These are phyloP conservation scores for Monosporascus sp. DNA, from an alignment of 2,329 filamentous ascomycete species.

Conservation along the genomic window DNA sequence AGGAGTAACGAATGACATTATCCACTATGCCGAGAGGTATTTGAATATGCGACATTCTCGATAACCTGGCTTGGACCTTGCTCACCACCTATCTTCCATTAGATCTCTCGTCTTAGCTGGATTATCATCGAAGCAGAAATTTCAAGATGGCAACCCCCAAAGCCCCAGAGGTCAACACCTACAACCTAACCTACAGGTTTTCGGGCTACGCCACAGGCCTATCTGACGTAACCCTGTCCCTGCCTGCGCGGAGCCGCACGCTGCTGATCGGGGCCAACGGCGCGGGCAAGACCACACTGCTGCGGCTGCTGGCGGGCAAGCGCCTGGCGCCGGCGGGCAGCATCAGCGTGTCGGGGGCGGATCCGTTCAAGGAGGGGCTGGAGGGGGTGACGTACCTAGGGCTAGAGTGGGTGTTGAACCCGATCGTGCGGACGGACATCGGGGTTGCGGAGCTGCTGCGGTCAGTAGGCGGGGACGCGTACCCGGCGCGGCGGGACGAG, in stretches of 20 bases:
- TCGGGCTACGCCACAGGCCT: constrained; percentile 79
- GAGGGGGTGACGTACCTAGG: constrained; percentile 97
- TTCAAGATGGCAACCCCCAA: constrained; percentile 23
- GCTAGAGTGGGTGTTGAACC: constrained; percentile 96
- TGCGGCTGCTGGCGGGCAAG: constrained; percentile 91
- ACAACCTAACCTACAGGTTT: constrained; percentile 80
- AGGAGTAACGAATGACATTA: neutral
- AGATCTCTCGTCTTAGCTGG: neutral
- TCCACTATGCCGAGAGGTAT: neutral
- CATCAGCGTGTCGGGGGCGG: constrained; percentile 73
- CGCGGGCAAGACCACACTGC: constrained; percentile 92
- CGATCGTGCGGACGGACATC: constrained; percentile 92
- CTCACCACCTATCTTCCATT: neutral
- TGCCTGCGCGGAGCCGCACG: constrained; percentile 80
- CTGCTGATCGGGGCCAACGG: constrained; percentile 95
- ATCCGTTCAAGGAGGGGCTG: constrained; percentile 85
- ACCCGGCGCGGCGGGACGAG: constrained; percentile 77
- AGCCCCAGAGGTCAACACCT: constrained; percentile 64
- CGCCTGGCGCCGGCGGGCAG: constrained; percentile 74
- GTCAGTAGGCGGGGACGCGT: constrained; percentile 81
- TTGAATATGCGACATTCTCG: neutral
- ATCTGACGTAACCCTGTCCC: constrained; percentile 62
- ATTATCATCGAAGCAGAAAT: neutral
- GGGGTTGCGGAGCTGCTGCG: constrained; percentile 79
- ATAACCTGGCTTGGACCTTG: no score